Evolutionary conservation across 495 filamentous ascomycete species (phyloP).

Genomic region (Penicillium canariense): DNA sequence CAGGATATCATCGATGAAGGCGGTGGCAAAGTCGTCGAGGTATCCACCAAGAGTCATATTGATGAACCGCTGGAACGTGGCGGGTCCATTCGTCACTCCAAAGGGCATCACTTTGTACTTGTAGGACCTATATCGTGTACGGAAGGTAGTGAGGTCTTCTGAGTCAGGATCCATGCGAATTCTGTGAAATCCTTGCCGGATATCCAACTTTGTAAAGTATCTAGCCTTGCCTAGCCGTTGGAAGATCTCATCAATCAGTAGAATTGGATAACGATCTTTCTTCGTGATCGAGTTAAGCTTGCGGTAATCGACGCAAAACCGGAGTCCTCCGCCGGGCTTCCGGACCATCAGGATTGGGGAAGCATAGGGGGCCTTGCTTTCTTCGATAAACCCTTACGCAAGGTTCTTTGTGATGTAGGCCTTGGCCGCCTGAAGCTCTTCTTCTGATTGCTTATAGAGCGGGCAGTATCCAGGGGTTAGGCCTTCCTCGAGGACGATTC

Average conservation of each 20-base stretch:
- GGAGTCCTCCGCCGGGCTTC: slow-evolving; percentile 32
- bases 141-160: slow-evolving; percentile 1
- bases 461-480: background rate
- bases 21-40: slow-evolving; percentile 1
- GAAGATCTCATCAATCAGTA: slow-evolving; percentile 45
- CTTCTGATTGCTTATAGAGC: background rate
- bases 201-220: slow-evolving; percentile 48
- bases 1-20: slow-evolving; percentile 3
- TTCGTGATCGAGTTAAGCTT: slow-evolving; percentile 40
- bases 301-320: slow-evolving; percentile 47
- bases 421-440: background rate
- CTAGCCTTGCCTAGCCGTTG: slow-evolving; percentile 23
- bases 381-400: slow-evolving; percentile 39
- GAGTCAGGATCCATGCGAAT: slow-evolving; percentile 21
- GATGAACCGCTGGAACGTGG: slow-evolving; percentile 7
- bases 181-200: slow-evolving; percentile 38
- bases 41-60: background rate
- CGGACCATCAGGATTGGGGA: slow-evolving; percentile 35
- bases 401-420: slow-evolving; percentile 7
- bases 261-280: slow-evolving; percentile 46
- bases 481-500: background rate
- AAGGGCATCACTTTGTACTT: slow-evolving; percentile 10
- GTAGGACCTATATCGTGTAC: background rate
- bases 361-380: slow-evolving; percentile 12
- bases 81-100: background rate